These are phyloP conservation scores for Neofusicoccum sp. DNA, from an alignment of 2,329 filamentous ascomycete species.

Conservation along the genomic window DNA sequence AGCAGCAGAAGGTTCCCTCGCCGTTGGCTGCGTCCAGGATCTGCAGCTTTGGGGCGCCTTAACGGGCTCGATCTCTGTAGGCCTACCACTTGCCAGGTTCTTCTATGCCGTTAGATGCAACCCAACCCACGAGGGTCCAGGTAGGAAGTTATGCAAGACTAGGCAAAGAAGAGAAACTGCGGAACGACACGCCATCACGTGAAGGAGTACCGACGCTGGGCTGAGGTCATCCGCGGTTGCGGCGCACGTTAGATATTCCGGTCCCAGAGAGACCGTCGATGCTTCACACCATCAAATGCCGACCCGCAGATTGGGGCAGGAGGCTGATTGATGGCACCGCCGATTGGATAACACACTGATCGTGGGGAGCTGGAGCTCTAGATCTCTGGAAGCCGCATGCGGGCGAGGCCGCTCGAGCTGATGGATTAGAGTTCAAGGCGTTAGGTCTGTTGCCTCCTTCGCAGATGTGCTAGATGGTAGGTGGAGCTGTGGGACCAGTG, in stretches of 20 bases:
- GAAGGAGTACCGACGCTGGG: neutral
- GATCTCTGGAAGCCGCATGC: neutral
- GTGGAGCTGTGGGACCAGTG: neutral
- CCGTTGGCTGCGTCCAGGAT: neutral
- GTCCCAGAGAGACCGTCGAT: neutral
- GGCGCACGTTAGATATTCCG: neutral
- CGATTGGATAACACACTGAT: neutral
- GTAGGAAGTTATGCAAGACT: conserved; percentile 6
- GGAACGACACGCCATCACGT: neutral
- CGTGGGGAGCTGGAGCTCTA: neutral
- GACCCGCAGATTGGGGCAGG: neutral
- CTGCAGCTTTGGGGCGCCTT: neutral
- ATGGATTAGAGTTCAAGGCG: neutral
- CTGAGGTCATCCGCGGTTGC: neutral
- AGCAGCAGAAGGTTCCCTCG: neutral
- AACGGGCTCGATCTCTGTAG: neutral
- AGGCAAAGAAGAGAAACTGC: neutral
- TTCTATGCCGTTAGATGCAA: no score
- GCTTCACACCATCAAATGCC: neutral
- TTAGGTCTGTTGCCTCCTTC: neutral
- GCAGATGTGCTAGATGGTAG: neutral
- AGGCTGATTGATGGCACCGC: neutral
- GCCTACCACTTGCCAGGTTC: neutral
- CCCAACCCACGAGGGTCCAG: neutral
- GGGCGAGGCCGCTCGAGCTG: neutral